Base-by-base conservation (phyloP, 768 basidiomycete genomes). In the Naganishia vaughanmartiniae region DNA sequence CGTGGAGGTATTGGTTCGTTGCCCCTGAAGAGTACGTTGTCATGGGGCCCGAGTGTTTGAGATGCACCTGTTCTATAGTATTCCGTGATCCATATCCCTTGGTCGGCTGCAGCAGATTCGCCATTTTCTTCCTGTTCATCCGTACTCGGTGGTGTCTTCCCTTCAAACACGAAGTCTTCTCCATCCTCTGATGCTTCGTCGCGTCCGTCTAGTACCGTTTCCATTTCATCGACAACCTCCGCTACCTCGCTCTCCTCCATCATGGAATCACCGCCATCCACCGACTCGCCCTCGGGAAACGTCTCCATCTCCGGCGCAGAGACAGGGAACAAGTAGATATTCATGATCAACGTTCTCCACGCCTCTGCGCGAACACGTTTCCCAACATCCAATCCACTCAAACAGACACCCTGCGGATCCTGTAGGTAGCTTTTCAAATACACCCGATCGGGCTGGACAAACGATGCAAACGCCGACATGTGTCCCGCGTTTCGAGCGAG, bases 361-460 rank as follows among this genome's bases (percentile, higher is more conserved):
- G 78, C 76, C 31, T 42, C 55, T 26, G 54, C 66, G 30, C 80
- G 48, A 1, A 81, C 46, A 0, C 53, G 73, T 33, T 68, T 71
- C 15, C 73, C 46, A n/a, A 70, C 73, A 14, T 72, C 67, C 2
- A 71, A 66, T 10, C 73, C 66, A 66, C 74, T 76, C 54, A 76
- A 57, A 28, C 65, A 70, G 1, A 72, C 48, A 30, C 68, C 70
- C 24, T 74, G 70, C 6, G 79, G 76, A 75, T 81, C 78, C 54
- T 79, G 78, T 7, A 81, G 71, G 15, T 76, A 72, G n/a, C 65
- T 55, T 70, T 72, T 75, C 17, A 78, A 72, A 42, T 77, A 76
- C 17, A 76, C 67, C 45, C 77, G 68, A 60, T 76, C 75, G 2
- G 80, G 79, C 45, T 75, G 76, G 5, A 77, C 57, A 70, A 73